These are phyloP conservation scores for Mycena capillaripes DNA, from an alignment of 768 basidiomycete genomes.

Conservation along the genomic window DNA sequence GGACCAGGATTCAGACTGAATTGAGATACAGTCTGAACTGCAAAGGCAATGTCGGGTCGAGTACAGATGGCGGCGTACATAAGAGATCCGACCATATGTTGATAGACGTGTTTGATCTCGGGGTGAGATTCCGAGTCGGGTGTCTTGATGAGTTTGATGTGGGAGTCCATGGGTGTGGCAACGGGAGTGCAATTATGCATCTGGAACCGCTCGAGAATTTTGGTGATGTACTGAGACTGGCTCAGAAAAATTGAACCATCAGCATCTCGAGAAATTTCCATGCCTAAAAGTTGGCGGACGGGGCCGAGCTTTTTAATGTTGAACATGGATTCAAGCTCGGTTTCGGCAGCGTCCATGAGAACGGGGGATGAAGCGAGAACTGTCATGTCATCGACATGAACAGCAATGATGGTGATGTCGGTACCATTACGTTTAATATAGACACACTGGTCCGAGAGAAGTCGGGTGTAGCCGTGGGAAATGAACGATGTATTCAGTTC, in stretches of 20 bases:
- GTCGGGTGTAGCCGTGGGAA: conserved; percentile 22
- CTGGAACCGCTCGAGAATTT: conserved; percentile 31
- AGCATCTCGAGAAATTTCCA: conserved; percentile 37
- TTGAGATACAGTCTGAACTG: conserved; percentile 42
- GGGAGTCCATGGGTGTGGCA: conserved; percentile 12
- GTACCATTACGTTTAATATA: conserved; percentile 28
- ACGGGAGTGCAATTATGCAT: conserved; percentile 15
- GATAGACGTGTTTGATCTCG: conserved; percentile 38
- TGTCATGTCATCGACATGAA: no score
- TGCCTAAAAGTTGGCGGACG: conserved; percentile 39
- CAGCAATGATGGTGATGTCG: no score
- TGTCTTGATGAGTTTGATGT: conserved; percentile 17
- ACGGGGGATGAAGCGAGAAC: conserved; percentile 10
- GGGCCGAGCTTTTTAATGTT: conserved; percentile 36
- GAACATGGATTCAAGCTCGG: conserved; percentile 34
- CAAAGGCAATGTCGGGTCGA: conserved; percentile 50
- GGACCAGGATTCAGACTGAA: conserved; percentile 35
- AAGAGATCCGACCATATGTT: conserved; percentile 43
- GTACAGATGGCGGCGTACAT: conserved; percentile 47
- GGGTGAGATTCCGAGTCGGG: conserved; percentile 21
- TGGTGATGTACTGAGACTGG: conserved; percentile 37
- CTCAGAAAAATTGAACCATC: conserved; percentile 34
- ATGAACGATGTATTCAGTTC: conserved; percentile 31
- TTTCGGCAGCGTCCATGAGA: conserved; percentile 8
- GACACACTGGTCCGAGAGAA: conserved; percentile 34